Evolutionary conservation across 2,329 filamentous ascomycete genomes (phyloP), one percentile per base, ranked within the genome.

Genomic region (Cladosporium phlei): DNA sequence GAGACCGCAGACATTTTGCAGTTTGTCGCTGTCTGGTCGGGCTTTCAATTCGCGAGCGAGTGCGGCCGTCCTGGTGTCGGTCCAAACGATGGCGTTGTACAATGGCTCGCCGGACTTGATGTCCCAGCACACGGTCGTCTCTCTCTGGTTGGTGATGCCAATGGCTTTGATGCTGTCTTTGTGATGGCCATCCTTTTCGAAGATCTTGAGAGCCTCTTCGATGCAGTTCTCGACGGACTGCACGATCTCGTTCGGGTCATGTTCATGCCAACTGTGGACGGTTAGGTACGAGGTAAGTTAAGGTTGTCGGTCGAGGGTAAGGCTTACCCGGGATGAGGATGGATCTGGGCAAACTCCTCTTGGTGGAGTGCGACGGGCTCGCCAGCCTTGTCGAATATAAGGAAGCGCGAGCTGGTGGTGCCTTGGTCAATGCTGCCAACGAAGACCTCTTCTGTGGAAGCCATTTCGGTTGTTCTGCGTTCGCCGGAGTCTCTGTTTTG

Each of bases 351-450:
- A 61, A 95, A 90, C 65, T 94, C 88, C 54, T 90, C 82, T 68
- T 95, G 89, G 64, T 95, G 88, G 57, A 82, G 83, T 25, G 86
- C 88, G 33, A 94, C 78, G 3, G 86, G 86, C 50, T 85, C 81
- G 47, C 89, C 88, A 34, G 78, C 71, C 55, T 80, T 81, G 68
- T 95, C 83, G 70, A 95, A 95, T 62, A 96, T 90, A 57, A 95
- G 78, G 69, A 95, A 95, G 30, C 89, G 80, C 24, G 88, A 87
- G 49, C 86, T 91, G 21, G 89, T 95, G 10, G 89, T 95, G 48
- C 89, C 89, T 61, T 94, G 88, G 63, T 95, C 89, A 63, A 95
- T 90, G 58, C 86, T 87, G 50, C 88, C 89, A 52, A 95, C 83
- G 59, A 88, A 95, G 69, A 79, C 79, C 47, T 83, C 56, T 17